Evolutionary conservation across 441 rosid species (phyloP).

Genomic region (Francoa sonchifolia): DNA sequence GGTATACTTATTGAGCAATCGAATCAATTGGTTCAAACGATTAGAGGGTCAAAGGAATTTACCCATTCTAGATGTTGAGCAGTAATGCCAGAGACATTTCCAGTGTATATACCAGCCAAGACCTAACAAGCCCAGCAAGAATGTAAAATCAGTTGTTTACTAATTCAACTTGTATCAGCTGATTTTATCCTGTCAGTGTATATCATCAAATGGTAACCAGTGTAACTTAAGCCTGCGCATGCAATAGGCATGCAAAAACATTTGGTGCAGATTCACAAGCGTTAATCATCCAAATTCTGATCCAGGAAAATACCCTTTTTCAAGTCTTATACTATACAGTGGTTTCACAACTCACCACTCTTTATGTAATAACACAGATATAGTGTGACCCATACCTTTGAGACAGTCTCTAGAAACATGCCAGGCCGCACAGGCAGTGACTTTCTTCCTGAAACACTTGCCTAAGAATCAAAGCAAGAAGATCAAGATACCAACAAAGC

Average conservation of each 20-base stretch:
- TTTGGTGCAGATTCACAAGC: background rate
- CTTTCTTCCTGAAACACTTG: conserved; percentile 58
- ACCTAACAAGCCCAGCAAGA: conserved; percentile 39
- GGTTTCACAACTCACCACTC: background rate
- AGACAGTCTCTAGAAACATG: conserved; percentile 89
- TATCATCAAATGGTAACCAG: background rate
- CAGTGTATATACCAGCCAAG: conserved; percentile 69
- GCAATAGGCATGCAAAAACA: background rate
- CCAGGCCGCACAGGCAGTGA: conserved; percentile 91
- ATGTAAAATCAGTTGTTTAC: no score
- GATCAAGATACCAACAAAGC: conserved; percentile 7
- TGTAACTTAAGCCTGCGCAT: conserved; percentile 2
- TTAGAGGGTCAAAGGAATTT: conserved; percentile 10
- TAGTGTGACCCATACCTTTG: conserved; percentile 51
- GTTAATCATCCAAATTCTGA: background rate
- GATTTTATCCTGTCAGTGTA: no score
- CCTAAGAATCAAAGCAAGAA: conserved; percentile 34
- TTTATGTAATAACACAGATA: background rate
- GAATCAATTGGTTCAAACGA: background rate
- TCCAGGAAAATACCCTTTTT: background rate
- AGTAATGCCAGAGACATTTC: conserved; percentile 70
- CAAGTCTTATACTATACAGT: background rate
- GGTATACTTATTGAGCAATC: conserved; percentile 12
- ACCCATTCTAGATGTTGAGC: conserved; percentile 98
- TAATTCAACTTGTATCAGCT: no score